phyloP scores from a whole-genome alignment of 257 asterid species.

The Nicotiana sylvestris region DNA sequence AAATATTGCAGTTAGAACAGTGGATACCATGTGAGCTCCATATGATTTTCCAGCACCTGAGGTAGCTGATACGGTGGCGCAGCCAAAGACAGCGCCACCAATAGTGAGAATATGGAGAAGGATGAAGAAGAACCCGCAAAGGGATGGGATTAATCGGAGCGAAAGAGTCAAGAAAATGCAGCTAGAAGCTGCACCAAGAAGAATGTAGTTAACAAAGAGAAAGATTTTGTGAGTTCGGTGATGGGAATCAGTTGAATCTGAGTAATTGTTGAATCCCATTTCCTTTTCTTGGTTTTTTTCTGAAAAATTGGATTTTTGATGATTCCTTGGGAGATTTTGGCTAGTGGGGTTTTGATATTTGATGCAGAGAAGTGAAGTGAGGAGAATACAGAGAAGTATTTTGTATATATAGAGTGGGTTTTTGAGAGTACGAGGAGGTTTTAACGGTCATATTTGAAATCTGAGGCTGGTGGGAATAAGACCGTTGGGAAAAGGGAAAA shows the following conservation, averaged over 20 bases:
- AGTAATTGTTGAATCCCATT: conserved; percentile 1
- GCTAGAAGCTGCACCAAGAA: conserved; percentile 43
- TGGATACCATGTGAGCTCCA: conserved; percentile 84
- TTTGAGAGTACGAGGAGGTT: background rate
- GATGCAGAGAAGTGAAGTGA: background rate
- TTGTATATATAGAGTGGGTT: background rate
- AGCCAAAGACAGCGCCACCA: conserved; percentile 40
- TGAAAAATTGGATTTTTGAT: background rate
- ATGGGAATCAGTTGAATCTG: background rate
- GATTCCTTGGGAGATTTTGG: background rate
- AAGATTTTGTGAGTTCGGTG: conserved; percentile 26
- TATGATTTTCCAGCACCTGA: conserved; percentile 49
- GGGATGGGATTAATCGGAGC: conserved; percentile 43
- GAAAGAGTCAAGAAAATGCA: conserved; percentile 47
- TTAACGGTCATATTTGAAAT: conserved; percentile 6
- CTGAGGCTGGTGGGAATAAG: background rate
- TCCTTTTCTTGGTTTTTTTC: background rate
- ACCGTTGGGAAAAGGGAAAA: background rate
- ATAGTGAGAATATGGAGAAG: conserved; percentile 43
- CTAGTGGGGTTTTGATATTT: background rate
- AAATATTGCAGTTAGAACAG: conserved; percentile 80
- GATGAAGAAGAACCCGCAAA: conserved; percentile 37
- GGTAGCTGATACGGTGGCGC: conserved; percentile 51
- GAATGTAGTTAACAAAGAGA: conserved; percentile 32
- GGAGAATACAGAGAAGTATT: background rate